Conservation (phyloP, 495 filamentous ascomycete genomes). For the Aspergillus funiculosus region DNA sequence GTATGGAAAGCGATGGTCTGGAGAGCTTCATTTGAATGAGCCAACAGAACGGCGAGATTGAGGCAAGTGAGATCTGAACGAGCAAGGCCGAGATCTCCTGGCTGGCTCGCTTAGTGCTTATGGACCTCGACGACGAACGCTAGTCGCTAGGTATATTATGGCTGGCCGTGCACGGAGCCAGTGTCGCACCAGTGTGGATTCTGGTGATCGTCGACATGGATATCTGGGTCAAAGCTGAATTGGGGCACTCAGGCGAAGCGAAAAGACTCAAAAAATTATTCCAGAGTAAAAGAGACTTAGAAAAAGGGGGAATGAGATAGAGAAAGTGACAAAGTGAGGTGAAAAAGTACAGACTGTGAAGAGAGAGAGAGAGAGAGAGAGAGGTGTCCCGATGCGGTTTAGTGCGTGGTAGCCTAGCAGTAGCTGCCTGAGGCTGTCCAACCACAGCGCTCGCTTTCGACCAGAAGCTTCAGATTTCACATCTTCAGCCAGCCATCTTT, state of each 20-base stretch:
- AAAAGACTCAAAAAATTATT: no score
- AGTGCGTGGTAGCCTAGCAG: neutral
- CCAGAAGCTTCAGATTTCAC: neutral
- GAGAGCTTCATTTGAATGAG: constrained; percentile 16
- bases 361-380: no score
- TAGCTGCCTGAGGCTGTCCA: neutral
- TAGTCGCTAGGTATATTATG: no score
- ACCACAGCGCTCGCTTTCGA: neutral
- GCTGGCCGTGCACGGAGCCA: neutral
- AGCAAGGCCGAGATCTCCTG: constrained; percentile 20
- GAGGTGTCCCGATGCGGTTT: neutral
- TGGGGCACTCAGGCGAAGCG: no score
- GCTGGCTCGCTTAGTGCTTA: constrained; percentile 10
- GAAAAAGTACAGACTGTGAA: no score
- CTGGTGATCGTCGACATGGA: no score
- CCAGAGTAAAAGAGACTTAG: no score
- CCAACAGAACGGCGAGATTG: constrained; percentile 34
- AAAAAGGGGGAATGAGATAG: no score
- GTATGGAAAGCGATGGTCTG: constrained; percentile 11
- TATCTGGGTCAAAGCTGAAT: neutral
- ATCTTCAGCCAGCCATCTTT: neutral
- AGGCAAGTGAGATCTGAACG: constrained; percentile 30
- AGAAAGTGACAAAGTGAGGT: no score
- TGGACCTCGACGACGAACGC: neutral
- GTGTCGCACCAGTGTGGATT: no score